Base-by-base conservation (phyloP, 2,329 filamentous ascomycete genomes). In the Fusarium dlaminii region DNA sequence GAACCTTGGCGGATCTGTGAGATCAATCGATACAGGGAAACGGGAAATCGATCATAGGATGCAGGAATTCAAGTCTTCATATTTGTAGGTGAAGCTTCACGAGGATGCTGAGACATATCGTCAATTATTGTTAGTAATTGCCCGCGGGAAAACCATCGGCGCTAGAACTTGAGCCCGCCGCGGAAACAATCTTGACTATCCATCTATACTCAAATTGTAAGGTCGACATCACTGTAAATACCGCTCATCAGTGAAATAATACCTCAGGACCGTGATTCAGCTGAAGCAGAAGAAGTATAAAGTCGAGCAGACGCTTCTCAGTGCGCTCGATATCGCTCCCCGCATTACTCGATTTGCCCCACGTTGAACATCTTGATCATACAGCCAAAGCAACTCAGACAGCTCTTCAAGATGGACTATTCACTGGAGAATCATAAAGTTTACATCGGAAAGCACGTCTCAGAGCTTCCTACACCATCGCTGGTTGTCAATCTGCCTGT, bases 401-500 rank as follows among this genome's bases (percentile, higher is more conserved):
- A 40, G 29, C 14, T 52, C 18, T 48, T 58, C 30, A 70, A 15
- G 22, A 80, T 80, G 78, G 78, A 80, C 39, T 66, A 75, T 48
- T 71, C 78, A 29, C 61, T 79, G 11, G 66, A 79, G 45, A 75
- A 81, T 29, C 79, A 82, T 68, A 70, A 78, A 45, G 79, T 78
- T 12, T 84, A 81, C 52, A 81, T 85, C 42, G 82, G 81, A 34
- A 80, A 75, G 27, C 77, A 79, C 9, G 76, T 77, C 11, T 76
- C 75, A 1, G 79, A 82, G 20, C 79, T 86, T 6, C 83, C 82
- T 7, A 83, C 81, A 4, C 84, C 83, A 1, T 78, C 84, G 1
- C 62, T 86, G 15, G 64, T 85, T n/a, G 73, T 86, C 37, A 83
- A 80, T 72, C 78, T 82, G 54, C 80, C 82, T 1, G 73, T 82